A percentile compares a stretch with the other conserved stretches of the same genome.
These are phyloP conservation scores for Epicoccum sorghinum DNA, from an alignment of 2,329 filamentous ascomycete genomes.

Conservation along the genomic window DNA sequence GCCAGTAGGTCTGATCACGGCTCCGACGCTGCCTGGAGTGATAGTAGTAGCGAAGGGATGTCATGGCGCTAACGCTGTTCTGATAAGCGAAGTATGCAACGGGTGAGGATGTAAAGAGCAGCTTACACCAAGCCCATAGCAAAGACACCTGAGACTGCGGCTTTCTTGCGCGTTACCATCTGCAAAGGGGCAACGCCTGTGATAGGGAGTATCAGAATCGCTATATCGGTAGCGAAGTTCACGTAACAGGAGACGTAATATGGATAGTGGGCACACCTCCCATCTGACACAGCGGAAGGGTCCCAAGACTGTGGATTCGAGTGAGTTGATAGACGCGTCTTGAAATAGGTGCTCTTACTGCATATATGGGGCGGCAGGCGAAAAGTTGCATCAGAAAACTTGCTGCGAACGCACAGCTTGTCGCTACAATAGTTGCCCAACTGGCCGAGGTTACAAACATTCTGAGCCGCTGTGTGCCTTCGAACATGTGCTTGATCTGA, in stretches of 20 bases:
- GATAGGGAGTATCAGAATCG: conserved; percentile 27
- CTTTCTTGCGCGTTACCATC: conserved; percentile 7
- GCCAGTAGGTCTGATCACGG: conserved; percentile 22
- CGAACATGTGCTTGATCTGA: conserved; percentile 23
- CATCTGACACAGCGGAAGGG: too few relatives aligned
- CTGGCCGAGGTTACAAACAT: conserved; percentile 21
- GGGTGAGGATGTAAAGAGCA: too few relatives aligned
- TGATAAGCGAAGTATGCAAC: not conserved
- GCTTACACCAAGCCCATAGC: conserved; percentile 7
- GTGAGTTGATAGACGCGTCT: conserved; percentile 10
- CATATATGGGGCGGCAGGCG: conserved; percentile 1
- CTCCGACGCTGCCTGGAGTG: not conserved
- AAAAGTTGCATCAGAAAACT: not conserved
- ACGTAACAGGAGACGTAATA: too few relatives aligned
- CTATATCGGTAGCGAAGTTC: too few relatives aligned
- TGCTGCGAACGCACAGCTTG: conserved; percentile 16
- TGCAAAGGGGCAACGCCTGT: not conserved
- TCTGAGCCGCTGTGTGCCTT: conserved; percentile 2
- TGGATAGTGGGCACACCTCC: too few relatives aligned
- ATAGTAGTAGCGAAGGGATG: conserved; percentile 8
- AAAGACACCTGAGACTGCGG: conserved; percentile 6
- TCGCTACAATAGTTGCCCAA: conserved; percentile 21
- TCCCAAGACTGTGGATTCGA: too few relatives aligned
- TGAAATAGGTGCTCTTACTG: not conserved
- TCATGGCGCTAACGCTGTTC: not conserved